Evolutionary conservation across 2,329 filamentous ascomycete species (phyloP), one percentile per base, ranked within the genome.

Genomic region (Colletotrichum filicis): DNA sequence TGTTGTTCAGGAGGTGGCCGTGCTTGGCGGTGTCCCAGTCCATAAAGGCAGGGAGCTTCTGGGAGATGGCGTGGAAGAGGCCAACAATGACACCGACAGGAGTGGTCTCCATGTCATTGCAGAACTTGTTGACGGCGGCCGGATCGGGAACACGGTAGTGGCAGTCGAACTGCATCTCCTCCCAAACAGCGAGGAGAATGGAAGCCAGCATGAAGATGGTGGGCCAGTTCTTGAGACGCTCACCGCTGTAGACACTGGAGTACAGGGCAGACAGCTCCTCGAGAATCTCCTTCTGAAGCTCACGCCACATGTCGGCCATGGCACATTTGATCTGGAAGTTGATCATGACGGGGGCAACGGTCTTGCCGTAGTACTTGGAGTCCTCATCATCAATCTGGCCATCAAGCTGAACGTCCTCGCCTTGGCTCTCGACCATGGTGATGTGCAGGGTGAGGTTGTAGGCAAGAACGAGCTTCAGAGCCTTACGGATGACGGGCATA

Each of bases 291-390:
- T 97, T 97, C 83, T 98, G 95, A 71, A 98, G 88, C 83, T 98
- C 95, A 76, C 96, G 95, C 96, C 96, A 98, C 94, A 98, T 97
- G 79, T 97, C 95, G 76, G 95, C 96, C 85, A 98, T 92, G 67
- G 95, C 95, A 79, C 94, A 97, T 90, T 98, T 98, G 87, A 98
- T 95, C 86, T 98, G 95, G 90, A 98, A 98, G 88, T 98, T 98
- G 90, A 98, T 97, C 95, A 98, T 97, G 81, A 98, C 95, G 14
- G 96, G 96, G 19, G 96, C 96, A 75, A 98, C 92, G 46, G 93
- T 95, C 87, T 96, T 96, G 79, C 95, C 95, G 78, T 90, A 93
- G 87, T 93, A 98, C 82, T 94, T 97, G 76, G 95, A 97, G 66
- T 92, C 90, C 79, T 94, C 91, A 79, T 97, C 94, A 64, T 96